Evolutionary conservation across 2,329 filamentous ascomycete species (phyloP).

Genomic region (Curvularia hawaiiensis): DNA sequence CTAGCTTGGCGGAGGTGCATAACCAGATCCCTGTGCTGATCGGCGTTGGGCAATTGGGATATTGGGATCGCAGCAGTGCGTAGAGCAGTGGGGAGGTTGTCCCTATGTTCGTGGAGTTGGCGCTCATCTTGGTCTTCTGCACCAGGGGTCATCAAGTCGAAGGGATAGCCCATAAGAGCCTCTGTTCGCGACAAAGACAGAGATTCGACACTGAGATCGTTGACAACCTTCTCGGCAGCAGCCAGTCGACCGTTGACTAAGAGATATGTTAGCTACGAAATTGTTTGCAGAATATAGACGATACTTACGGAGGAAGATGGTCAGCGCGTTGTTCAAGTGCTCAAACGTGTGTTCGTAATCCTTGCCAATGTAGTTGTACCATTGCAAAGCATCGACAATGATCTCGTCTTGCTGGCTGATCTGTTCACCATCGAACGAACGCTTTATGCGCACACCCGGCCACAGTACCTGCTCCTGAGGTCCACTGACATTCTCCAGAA

Average conservation of each 20-base stretch:
- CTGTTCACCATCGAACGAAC: conserved; percentile 64
- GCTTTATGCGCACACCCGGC: conserved; percentile 67
- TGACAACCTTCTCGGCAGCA: conserved; percentile 60
- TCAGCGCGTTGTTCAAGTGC: conserved; percentile 75
- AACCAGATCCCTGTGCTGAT: conserved; percentile 32
- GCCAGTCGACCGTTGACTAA: conserved; percentile 55
- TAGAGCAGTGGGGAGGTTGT: conserved; percentile 24
- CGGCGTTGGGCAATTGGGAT: conserved; percentile 25
- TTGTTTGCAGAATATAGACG: not conserved
- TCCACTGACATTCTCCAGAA: conserved; percentile 57
- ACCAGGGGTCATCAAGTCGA: conserved; percentile 38
- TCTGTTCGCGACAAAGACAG: conserved; percentile 50
- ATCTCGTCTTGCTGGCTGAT: conserved; percentile 70
- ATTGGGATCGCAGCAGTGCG: conserved; percentile 26
- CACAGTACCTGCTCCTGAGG: conserved; percentile 48
- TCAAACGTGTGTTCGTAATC: conserved; percentile 64
- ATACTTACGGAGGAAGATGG: conserved; percentile 80
- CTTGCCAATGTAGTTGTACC: conserved; percentile 78
- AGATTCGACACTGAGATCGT: conserved; percentile 57
- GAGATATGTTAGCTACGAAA: conserved; percentile 23
- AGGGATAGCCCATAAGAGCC: conserved; percentile 48
- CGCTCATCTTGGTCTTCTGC: conserved; percentile 38
- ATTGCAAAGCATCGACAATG: conserved; percentile 81
- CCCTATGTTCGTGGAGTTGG: conserved; percentile 26
- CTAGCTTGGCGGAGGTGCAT: conserved; percentile 27